A percentile compares a stretch with the other conserved stretches of the same genome.
Conservation (phyloP, 2,329 filamentous ascomycete genomes). For the Aspergillus latus region DNA sequence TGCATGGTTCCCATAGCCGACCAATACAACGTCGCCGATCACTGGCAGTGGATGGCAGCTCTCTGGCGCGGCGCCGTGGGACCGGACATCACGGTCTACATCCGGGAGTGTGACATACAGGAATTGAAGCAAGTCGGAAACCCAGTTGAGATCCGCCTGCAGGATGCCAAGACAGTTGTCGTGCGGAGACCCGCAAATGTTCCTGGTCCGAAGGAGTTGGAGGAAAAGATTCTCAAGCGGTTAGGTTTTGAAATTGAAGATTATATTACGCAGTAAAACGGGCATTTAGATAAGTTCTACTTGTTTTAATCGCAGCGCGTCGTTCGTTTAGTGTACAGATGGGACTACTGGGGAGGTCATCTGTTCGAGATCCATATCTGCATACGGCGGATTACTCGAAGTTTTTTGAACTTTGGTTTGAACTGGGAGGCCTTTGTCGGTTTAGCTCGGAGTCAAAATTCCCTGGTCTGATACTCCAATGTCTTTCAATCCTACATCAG, state of each 20-base stretch:
- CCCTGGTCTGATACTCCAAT: neutral
- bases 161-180: conserved; percentile 52
- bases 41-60: conserved; percentile 97
- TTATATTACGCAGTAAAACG: conserved; percentile 48
- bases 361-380: neutral
- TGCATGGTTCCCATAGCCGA: conserved; percentile 72
- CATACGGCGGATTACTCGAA: neutral
- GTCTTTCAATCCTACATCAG: neutral
- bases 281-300: conserved; percentile 5
- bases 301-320: neutral
- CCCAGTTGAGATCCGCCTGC: conserved; percentile 57
- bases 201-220: conserved; percentile 44
- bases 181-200: conserved; percentile 47
- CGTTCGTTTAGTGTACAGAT: neutral
- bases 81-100: conserved; percentile 61
- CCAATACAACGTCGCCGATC: conserved; percentile 76
- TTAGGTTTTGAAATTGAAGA: conserved; percentile 87
- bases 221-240: conserved; percentile 69
- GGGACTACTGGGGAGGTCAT: neutral
- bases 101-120: conserved; percentile 43
- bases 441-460: neutral
- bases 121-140: conserved; percentile 40
- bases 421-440: neutral
- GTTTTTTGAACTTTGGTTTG: neutral
- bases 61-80: conserved; percentile 85